A percentile compares a stretch with the other conserved stretches of the same genome.
Evolutionary conservation across 495 filamentous ascomycete species (phyloP).

Genomic region (Cryomyces antarcticus): DNA sequence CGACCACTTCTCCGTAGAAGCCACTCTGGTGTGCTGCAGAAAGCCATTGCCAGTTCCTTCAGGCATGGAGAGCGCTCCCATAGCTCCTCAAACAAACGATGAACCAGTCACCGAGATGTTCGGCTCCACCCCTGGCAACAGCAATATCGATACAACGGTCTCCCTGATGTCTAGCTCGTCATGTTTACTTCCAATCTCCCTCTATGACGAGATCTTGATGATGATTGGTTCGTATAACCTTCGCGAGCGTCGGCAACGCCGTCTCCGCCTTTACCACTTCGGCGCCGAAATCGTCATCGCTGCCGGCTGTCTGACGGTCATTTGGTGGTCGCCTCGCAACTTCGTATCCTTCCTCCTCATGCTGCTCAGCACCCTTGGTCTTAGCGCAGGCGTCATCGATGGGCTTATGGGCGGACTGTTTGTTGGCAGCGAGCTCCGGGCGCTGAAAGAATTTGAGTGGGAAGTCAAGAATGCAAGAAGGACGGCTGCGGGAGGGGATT

Average conservation of each 20-base stretch:
- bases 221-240: constrained; percentile 42
- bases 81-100: neutral
- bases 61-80: neutral
- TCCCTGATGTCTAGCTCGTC: constrained; percentile 10
- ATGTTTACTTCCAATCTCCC: constrained; percentile 23
- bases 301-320: constrained; percentile 50
- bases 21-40: constrained; percentile 24
- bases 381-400: constrained; percentile 58
- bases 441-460: constrained; percentile 87
- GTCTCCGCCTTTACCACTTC: constrained; percentile 54
- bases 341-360: constrained; percentile 67
- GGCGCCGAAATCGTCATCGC: constrained; percentile 39
- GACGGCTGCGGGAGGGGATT: constrained; percentile 3
- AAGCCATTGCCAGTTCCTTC: constrained; percentile 16
- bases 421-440: constrained; percentile 59
- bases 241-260: constrained; percentile 50
- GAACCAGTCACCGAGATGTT: constrained; percentile 1
- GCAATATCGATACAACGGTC: neutral
- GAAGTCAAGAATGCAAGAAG: constrained; percentile 56
- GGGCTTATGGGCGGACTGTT: constrained; percentile 76
- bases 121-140: neutral
- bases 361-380: constrained; percentile 53
- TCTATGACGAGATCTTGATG: constrained; percentile 53
- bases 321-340: constrained; percentile 65
- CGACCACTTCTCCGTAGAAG: constrained; percentile 80